phyloP scores from a whole-genome alignment of 345 rosid species.

The Brassica juncea region DNA sequence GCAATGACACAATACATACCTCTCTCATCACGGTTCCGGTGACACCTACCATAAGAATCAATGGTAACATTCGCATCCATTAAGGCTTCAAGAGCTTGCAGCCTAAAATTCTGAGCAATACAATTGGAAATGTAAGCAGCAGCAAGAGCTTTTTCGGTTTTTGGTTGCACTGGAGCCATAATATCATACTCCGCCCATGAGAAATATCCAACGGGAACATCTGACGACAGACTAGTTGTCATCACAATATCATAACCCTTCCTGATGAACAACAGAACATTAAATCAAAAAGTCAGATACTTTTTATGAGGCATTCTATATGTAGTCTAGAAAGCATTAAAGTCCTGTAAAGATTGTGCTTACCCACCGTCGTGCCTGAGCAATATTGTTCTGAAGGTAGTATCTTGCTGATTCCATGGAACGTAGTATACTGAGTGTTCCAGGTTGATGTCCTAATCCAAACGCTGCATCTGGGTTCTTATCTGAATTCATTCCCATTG shows the following conservation, averaged over 20 bases:
- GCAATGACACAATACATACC: constrained; percentile 45
- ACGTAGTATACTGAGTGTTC: constrained; percentile 57
- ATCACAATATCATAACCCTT: constrained; percentile 72
- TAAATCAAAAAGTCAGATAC: background rate
- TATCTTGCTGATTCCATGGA: constrained; percentile 95
- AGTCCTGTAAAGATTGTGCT: constrained; percentile 51
- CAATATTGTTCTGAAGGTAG: constrained; percentile 65
- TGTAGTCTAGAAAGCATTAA: constrained; percentile 10
- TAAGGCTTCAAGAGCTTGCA: constrained; percentile 77
- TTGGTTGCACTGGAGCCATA: constrained; percentile 84
- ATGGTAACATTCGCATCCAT: constrained; percentile 57
- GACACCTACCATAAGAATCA: constrained; percentile 91
- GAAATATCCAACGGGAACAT: constrained; percentile 96
- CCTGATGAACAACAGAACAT: constrained; percentile 41
- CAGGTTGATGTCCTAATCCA: constrained; percentile 44
- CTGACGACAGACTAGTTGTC: constrained; percentile 97
- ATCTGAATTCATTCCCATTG: constrained; percentile 42
- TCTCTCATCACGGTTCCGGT: constrained; percentile 67
- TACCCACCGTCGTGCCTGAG: constrained; percentile 94
- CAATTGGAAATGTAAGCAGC: constrained; percentile 96
- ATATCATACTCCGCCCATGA: constrained; percentile 96
- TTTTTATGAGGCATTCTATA: background rate
- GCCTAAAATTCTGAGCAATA: constrained; percentile 75
- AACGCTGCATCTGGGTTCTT: constrained; percentile 68
- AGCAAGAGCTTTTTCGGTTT: constrained; percentile 79